Conservation (phyloP, 1,284 basidiomycete genomes). For the Sanghuangporus weigelae region DNA sequence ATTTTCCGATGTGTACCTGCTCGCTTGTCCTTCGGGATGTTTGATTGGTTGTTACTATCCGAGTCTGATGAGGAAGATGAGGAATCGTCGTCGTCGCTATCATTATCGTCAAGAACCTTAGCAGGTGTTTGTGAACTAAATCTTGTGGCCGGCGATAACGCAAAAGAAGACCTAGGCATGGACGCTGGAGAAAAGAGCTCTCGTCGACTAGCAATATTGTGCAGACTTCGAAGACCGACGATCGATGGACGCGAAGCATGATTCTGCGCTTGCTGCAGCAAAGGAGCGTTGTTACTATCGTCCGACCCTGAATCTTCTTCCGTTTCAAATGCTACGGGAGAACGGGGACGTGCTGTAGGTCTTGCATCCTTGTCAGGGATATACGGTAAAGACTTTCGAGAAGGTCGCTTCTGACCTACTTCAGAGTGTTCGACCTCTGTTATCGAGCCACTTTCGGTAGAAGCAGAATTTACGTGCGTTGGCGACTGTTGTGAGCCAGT, state of each 20-base stretch:
- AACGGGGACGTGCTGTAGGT: background rate
- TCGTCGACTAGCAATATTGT: conserved; percentile 45
- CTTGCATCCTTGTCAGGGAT: background rate
- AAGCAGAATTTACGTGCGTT: background rate
- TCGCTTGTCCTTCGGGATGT: conserved; percentile 52
- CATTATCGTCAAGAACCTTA: conserved; percentile 27
- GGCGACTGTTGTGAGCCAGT: background rate
- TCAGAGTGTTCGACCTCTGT: conserved; percentile 4
- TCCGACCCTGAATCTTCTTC: conserved; percentile 31
- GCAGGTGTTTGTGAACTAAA: conserved; percentile 28
- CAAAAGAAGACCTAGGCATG: conserved; percentile 23
- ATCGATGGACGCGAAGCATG: conserved; percentile 25
- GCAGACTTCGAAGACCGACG: conserved; percentile 40
- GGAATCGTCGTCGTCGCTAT: conserved; percentile 31
- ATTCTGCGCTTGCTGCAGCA: conserved; percentile 14
- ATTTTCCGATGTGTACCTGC: conserved; percentile 36
- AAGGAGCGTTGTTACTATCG: conserved; percentile 26
- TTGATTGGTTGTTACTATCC: conserved; percentile 40
- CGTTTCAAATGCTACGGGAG: background rate
- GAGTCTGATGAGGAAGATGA: conserved; percentile 32
- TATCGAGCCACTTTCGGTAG: background rate
- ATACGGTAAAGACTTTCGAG: background rate
- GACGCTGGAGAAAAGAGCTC: conserved; percentile 32
- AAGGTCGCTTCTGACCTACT: background rate
- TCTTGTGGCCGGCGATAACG: conserved; percentile 22